A percentile compares a stretch with the other conserved stretches of the same genome.
Conservation (phyloP, 179 eudicot genomes). For the Patellifolia procumbens region DNA sequence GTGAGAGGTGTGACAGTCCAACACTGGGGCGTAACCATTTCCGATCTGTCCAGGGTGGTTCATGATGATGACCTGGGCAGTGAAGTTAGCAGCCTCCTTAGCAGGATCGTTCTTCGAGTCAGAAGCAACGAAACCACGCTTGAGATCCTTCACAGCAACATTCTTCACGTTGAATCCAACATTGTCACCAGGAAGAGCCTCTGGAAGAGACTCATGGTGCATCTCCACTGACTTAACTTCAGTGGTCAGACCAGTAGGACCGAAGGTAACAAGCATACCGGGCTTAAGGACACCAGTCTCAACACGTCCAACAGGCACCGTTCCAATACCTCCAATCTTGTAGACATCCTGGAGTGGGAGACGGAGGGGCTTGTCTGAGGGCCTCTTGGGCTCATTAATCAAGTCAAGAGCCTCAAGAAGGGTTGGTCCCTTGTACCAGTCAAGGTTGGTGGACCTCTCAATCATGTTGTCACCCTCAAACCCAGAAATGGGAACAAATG, state of each 20-base stretch:
- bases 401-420: conserved; percentile 30
- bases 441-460: conserved; percentile 32
- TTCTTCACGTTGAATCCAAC: conserved; percentile 31
- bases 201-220: conserved; percentile 29
- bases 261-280: conserved; percentile 27
- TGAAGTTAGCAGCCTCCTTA: conserved; percentile 26
- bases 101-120: conserved; percentile 31
- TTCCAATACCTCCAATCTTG: conserved; percentile 34
- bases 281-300: conserved; percentile 31
- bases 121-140: conserved; percentile 30
- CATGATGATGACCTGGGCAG: conserved; percentile 31
- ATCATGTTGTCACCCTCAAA: conserved; percentile 33
- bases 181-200: conserved; percentile 31
- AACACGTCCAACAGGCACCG: conserved; percentile 28
- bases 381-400: conserved; percentile 29
- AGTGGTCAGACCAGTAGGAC: conserved; percentile 30
- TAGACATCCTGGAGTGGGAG: conserved; percentile 31
- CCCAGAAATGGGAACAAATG: conserved; percentile 29
- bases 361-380: conserved; percentile 35
- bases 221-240: conserved; percentile 31
- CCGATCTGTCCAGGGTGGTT: conserved; percentile 31
- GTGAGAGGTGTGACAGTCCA: conserved; percentile 31
- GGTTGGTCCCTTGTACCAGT: conserved; percentile 34
- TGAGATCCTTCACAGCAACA: conserved; percentile 29
- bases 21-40: conserved; percentile 25